Evolutionary conservation across 2,329 filamentous ascomycete species (phyloP), one percentile per base, ranked within the genome.

Genomic region (Aspergillus bombycis): DNA sequence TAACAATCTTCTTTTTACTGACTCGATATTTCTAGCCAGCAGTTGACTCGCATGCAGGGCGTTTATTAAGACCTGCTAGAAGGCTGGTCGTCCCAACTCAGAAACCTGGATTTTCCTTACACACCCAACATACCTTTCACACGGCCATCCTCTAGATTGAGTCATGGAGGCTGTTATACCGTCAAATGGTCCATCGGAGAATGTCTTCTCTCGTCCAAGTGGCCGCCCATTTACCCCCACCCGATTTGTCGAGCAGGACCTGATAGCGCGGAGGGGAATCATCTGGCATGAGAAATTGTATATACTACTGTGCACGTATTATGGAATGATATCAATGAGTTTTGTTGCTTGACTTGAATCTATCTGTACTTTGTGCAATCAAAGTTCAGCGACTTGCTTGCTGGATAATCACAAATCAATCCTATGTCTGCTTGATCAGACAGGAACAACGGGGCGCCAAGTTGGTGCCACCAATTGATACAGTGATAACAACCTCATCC

Each of bases 161-260:
- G n/a, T 50, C 26, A n/a, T 34, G 32, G 32, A 55, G 52, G 21
- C 21, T 34, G n/a, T 36, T 21, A 36, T 36, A 16, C 19, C 19
- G 14, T 4, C 28, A n/a, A 36, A n/a, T n/a, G n/a, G 48, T 60
- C 46, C n/a, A 28, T 52, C 38, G 28, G 38, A 61, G 38, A 57
- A 28, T 43, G 30, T 19, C 19, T 23, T 12, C 11, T 48, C 32
- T 16, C 21, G n/a, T 41, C 0, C 26, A 26, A 30, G 11, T 50
- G 30, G 57, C 50, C 21, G 36, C 48, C 48, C 38, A 45, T 56
- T 54, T 23, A 38, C 41, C 58, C 61, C 60, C 62, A 34, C 45
- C 53, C 57, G 45, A 46, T 56, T 55, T 61, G 61, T 65, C 57
- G 46, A 55, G 63, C 61, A 57, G 63, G 61, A 60, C 45, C 54